phyloP scores from a whole-genome alignment of 140 eudicot species.

The Erigeron philadelphicus region DNA sequence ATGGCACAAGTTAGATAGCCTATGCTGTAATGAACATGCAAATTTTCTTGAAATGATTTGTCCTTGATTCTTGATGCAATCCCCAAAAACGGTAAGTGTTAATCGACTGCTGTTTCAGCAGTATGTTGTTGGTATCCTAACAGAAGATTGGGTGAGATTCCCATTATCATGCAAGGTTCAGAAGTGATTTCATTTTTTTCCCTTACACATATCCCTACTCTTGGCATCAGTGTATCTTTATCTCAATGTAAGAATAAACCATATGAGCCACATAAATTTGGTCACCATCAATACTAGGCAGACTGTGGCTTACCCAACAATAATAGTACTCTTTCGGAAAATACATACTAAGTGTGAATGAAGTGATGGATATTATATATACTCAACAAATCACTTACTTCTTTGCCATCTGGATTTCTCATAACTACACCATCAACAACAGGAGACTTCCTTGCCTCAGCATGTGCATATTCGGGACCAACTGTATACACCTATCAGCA shows the following conservation, averaged over 20 bases:
- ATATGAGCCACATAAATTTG: neutral
- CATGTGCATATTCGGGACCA: slow-evolving; percentile 98
- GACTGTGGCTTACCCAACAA: slow-evolving; percentile 3
- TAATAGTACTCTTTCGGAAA: neutral
- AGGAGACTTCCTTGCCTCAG: slow-evolving; percentile 98
- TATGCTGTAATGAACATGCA: slow-evolving; percentile 15
- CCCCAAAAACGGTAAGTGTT: neutral
- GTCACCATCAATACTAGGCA: slow-evolving; percentile 6
- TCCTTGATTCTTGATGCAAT: slow-evolving; percentile 15
- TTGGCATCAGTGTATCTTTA: neutral
- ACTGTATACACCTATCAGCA: slow-evolving; percentile 79
- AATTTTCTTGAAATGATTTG: neutral
- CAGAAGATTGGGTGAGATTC: slow-evolving; percentile 7
- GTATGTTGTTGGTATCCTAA: slow-evolving; percentile 14
- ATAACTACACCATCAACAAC: slow-evolving; percentile 99
- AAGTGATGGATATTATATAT: neutral
- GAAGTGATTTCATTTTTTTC: neutral
- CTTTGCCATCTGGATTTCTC: slow-evolving; percentile 99
- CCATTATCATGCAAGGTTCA: slow-evolving; percentile 1
- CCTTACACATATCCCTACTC: neutral
- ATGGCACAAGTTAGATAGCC: slow-evolving; percentile 7
- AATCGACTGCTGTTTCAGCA: slow-evolving; percentile 6
- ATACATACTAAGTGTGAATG: neutral
- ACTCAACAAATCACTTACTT: slow-evolving; percentile 45
- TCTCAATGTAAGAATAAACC: neutral